Percentiles rank a stretch among this genome's conserved stretches.
These are phyloP conservation scores for Glycine latifolia DNA, from an alignment of 306 rosid genomes.

Conservation along the genomic window DNA sequence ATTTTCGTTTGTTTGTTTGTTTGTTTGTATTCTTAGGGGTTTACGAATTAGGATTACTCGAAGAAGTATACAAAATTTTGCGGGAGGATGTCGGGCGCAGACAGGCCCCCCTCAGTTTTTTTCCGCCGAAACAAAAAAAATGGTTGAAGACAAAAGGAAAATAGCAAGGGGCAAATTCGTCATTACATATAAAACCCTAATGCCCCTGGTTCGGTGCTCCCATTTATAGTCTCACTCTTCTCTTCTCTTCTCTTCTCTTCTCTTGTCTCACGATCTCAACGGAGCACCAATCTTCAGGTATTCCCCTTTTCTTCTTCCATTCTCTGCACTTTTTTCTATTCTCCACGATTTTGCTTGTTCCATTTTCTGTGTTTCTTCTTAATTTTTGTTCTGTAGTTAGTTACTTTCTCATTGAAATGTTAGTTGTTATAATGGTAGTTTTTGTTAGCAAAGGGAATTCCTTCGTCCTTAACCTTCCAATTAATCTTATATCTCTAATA, in stretches of 20 bases:
- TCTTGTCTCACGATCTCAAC: slow-evolving; percentile 25
- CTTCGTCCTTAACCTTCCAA: too few relatives aligned
- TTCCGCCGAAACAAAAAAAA: too few relatives aligned
- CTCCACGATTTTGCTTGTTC: background rate
- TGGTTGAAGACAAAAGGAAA: background rate
- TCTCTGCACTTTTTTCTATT: background rate
- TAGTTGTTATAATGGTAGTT: too few relatives aligned
- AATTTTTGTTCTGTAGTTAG: background rate
- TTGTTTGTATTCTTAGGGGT: too few relatives aligned
- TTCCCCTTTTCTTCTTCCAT: background rate
- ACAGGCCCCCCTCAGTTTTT: background rate
- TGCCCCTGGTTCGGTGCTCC: slow-evolving; percentile 11
- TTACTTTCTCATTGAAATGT: background rate
- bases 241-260: background rate
- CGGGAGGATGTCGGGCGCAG: background rate
- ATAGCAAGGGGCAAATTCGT: slow-evolving; percentile 38
- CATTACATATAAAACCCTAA: slow-evolving; percentile 45
- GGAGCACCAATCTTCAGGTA: slow-evolving; percentile 51
- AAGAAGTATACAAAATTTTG: background rate
- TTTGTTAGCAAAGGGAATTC: too few relatives aligned
- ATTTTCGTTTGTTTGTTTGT: too few relatives aligned
- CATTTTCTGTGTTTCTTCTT: background rate
- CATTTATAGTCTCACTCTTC: slow-evolving; percentile 25
- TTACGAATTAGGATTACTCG: too few relatives aligned
- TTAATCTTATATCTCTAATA: too few relatives aligned